Evolutionary conservation across 2,329 filamentous ascomycete species (phyloP).

Genomic region (Cyphellophora attinorum): DNA sequence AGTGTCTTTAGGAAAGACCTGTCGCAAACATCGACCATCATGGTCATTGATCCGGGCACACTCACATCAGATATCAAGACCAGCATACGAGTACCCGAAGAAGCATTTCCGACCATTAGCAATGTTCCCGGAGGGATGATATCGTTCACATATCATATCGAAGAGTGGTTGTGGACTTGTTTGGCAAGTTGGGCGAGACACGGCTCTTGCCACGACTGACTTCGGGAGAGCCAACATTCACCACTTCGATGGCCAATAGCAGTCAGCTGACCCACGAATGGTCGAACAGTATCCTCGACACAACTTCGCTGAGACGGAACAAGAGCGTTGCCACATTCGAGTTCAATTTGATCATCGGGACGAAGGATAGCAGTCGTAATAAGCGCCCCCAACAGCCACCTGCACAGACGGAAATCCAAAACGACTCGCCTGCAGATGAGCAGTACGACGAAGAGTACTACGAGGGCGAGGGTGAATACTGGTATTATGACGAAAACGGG

Average conservation of each 20-base stretch:
- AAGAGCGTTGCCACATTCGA: conserved; percentile 83
- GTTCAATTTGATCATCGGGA: conserved; percentile 82
- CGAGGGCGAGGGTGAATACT: conserved; percentile 9
- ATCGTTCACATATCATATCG: conserved; percentile 85
- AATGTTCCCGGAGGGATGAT: conserved; percentile 89
- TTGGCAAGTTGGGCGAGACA: conserved; percentile 74
- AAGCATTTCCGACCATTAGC: conserved; percentile 83
- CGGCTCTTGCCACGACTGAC: conserved; percentile 50
- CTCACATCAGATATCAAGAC: conserved; percentile 73
- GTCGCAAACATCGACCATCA: conserved; percentile 74
- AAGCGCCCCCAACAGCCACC: conserved; percentile 3
- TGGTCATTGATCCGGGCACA: conserved; percentile 75
- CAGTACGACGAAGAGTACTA: conserved; percentile 7
- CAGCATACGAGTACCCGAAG: conserved; percentile 76
- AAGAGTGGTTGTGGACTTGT: conserved; percentile 87
- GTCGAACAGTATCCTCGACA: conserved; percentile 67
- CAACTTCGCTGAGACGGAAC: conserved; percentile 72
- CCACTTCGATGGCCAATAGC: conserved; percentile 27
- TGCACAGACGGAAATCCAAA: not conserved
- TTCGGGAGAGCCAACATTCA: conserved; percentile 18
- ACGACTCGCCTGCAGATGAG: conserved; percentile 9
- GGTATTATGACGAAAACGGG: conserved; percentile 15
- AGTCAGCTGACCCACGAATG: conserved; percentile 31
- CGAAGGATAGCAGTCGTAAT: conserved; percentile 58
- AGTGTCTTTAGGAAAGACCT: conserved; percentile 95